Base-by-base conservation (phyloP, 2,329 filamentous ascomycete species). In the Fusarium coffeatum region DNA sequence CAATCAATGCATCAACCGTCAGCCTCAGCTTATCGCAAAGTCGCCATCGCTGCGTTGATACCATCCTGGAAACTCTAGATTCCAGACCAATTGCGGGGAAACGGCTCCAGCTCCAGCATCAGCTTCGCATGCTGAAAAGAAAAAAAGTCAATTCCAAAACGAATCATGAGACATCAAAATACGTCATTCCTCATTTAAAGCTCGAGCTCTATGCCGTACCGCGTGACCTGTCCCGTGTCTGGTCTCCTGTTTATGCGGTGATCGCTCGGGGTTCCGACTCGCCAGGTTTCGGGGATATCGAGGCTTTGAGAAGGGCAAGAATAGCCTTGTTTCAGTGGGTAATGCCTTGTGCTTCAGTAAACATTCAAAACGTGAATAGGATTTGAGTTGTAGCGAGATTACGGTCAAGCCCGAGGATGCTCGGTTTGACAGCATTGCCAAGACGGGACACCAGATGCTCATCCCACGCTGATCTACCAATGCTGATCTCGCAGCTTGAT, bases 251-350 rank as follows among this genome's bases (percentile, higher is more conserved):
- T 25, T 40, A 28, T 23, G 27, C 62, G 63, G 67, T 34, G 63
- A 59, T 70, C 43, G 27, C 50, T 70, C 67, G 67, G 67, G 55
- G 27, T 64, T 69, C 67, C 67, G 57, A 70, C 41, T 45, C 34
- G 40, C 42, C 13, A 53, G 32, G 28, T 32, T 20, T 64, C 65
- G 67, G 67, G 37, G 58, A 64, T 70, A 67, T 69, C 45, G 32
- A 70, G 66, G 61, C 20, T 55, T 70, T 56, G 59, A 30, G 40
- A 18, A 30, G 12, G 53, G 28, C 42, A 64, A 28, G 53, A 62
- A 55, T 42, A 43, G 50, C 46, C 56, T 43, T 53, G 62, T 67
- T 55, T 70, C 62, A 64, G 34, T 68, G 45, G 48, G 25, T 47
- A 22, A 40, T 57, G 34, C 34, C 40, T 41, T 54, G 55, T 62